Base-by-base conservation (phyloP, 306 rosid genomes). In the Acacia crassicarpa region DNA sequence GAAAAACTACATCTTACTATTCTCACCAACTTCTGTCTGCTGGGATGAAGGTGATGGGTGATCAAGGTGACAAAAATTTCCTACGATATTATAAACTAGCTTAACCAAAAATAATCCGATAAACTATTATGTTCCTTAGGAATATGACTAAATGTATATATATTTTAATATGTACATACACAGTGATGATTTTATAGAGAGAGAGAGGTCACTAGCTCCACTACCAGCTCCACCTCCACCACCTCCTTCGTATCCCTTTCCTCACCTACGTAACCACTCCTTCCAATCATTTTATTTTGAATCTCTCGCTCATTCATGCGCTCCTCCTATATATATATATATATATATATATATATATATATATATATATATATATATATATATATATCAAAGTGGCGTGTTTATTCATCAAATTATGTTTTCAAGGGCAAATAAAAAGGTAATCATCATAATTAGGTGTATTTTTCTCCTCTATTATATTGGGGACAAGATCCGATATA, bases 1-100 rank as follows among this genome's bases (percentile, higher is more conserved):
- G 1, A 32, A 32, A 32, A 32, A 32, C 35, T 32, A 32, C 0
- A 32, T 2, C 35, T 3, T 32, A 32, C 4, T 1, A 3, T 32
- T 0, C 4, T 32, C 35, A 32, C 35, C 4, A 32, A 2, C 4
- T 32, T 2, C 4, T 0, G 0, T 32, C 35, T 0, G 0, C 3
- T 32, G 35, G 2, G 3, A 32, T 3, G 33, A 2, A 32, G 2
- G 33, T 32, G 33, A 3, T 32, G 3, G 4, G 4, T 32, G 3
- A 32, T 32, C 35, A 32, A 3, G 35, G 35, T 0, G 35, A 32
- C 4, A 32, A 32, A 32, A 32, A 3, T 1, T 32, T 32, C 1
- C 35, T 32, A 32, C 4, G 35, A 32, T 32, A 32, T 30, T 30
- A 30, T 30, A 30, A 30, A 2, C 32, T 32, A 32, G 35, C 4